These are phyloP conservation scores for Arbutus unedo DNA, from an alignment of 148 eudicot genomes.

Conservation along the genomic window DNA sequence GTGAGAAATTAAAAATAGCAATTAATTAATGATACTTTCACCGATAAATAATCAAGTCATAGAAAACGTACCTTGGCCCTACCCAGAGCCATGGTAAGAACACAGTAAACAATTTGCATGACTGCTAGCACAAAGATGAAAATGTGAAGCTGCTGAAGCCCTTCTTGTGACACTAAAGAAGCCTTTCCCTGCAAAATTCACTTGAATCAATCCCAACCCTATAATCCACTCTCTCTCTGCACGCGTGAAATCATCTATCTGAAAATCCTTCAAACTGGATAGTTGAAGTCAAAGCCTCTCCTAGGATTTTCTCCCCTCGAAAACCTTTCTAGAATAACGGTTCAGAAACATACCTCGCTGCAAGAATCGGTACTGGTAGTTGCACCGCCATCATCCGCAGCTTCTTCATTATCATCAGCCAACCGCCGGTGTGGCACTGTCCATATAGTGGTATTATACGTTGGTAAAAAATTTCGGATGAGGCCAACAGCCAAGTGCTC, in stretches of 20 bases:
- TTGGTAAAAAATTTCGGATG: neutral
- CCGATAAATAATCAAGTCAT: too few relatives aligned
- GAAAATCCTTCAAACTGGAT: too few relatives aligned
- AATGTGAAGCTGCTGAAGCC: conserved; percentile 34
- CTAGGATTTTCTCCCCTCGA: too few relatives aligned
- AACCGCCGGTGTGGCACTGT: conserved; percentile 2
- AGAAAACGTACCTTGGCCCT: conserved; percentile 33
- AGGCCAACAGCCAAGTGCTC: conserved; percentile 13
- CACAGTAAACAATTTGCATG: conserved; percentile 42
- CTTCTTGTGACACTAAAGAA: conserved; percentile 28
- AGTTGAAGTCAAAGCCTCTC: too few relatives aligned
- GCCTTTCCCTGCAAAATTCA: conserved; percentile 30
- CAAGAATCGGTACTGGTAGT: neutral
- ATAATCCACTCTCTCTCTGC: too few relatives aligned
- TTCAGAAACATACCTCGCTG: neutral
- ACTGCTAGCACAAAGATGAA: conserved; percentile 41
- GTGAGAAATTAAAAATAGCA: neutral
- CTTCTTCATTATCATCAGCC: neutral
- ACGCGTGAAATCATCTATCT: too few relatives aligned
- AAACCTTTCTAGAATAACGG: too few relatives aligned
- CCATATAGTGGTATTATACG: neutral
- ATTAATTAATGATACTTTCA: neutral
- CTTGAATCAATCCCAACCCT: neutral
- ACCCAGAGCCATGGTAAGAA: conserved; percentile 38
- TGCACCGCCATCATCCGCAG: neutral